Evolutionary conservation across 2,329 filamentous ascomycete species (phyloP), one percentile per base, ranked within the genome.

Genomic region (Xylariaceae sp.): DNA sequence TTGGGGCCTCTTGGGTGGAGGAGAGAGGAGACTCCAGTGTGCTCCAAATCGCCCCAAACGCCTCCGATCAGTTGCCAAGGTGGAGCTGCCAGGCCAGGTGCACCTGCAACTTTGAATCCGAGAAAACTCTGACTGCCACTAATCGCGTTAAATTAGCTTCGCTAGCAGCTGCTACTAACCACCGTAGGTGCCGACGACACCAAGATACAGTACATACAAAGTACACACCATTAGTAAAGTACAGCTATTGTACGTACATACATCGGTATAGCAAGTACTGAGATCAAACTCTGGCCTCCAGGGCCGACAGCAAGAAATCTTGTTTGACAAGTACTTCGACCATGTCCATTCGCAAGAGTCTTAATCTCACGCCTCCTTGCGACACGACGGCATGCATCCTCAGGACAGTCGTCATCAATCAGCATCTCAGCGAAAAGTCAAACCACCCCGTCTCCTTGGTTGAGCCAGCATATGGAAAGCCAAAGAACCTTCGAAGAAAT

Each of bases 1-100:
- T 52, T 57, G 59, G 64, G 61, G 52, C 57, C 55, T 51, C 59
- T 61, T 54, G 58, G 64, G 59, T 63, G 61, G 60, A 63, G 63
- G 60, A 63, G 60, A 53, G 50, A 51, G 56, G 47, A 47, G 46
- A 48, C 18, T 18, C 12, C 43, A 49, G 55, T 40, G 52, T 55
- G 50, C 49, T 52, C 58, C 47, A 58, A 48, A 55, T 42, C 55
- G 49, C 44, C 52, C 55, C 57, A 50, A 54, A 40, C 46, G 32
- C 26, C 49, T 23, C 52, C 50, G 42, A 57, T 55, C 56, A 62
- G 57, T 56, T 56, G 52, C 53, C 44, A 59, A 54, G 53, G 58
- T 63, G 60, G 60, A 61, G 50, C 57, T 50, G 41, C 54, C 48
- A 60, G 52, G 55, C 52, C 51, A 60, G 26, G 20, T 46, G 50